Evolutionary conservation across 1,284 basidiomycete species (phyloP).

Genomic region (Prillingera fragicola): DNA sequence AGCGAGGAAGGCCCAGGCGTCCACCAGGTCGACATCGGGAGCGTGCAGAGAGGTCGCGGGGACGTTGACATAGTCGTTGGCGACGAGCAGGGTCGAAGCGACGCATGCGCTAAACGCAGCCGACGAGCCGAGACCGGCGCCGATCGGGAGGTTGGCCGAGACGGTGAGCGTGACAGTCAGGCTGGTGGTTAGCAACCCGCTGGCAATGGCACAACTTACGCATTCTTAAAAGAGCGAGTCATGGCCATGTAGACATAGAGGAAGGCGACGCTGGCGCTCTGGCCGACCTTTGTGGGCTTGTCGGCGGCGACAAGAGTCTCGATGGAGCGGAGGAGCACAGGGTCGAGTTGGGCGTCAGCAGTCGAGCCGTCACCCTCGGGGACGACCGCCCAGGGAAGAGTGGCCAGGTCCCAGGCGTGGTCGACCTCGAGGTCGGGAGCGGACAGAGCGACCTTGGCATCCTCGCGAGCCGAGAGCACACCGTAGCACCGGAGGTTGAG

Average conservation of each 20-base stretch:
- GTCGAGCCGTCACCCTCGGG: constrained; percentile 51
- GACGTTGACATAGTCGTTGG: constrained; percentile 44
- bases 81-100: constrained; percentile 66
- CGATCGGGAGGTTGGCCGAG: constrained; percentile 92
- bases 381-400: constrained; percentile 78
- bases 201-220: constrained; percentile 52
- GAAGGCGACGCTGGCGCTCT: constrained; percentile 73
- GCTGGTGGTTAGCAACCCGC: constrained; percentile 14
- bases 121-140: constrained; percentile 95
- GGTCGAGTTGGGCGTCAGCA: constrained; percentile 65
- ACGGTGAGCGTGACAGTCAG: constrained; percentile 63
- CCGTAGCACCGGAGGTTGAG: constrained; percentile 95
- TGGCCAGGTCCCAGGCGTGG: constrained; percentile 71
- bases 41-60: constrained; percentile 41
- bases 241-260: constrained; percentile 90
- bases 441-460: constrained; percentile 69
- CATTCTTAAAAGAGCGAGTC: constrained; percentile 52
- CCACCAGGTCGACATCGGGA: constrained; percentile 69
- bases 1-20: constrained; percentile 87
- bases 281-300: constrained; percentile 48
- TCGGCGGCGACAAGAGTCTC: constrained; percentile 38
- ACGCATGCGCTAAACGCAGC: constrained; percentile 89
- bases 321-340: constrained; percentile 64
- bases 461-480: constrained; percentile 66
- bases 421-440: constrained; percentile 78